phyloP scores from a whole-genome alignment of 2,329 filamentous ascomycete species.

The Xylariaceae sp. region DNA sequence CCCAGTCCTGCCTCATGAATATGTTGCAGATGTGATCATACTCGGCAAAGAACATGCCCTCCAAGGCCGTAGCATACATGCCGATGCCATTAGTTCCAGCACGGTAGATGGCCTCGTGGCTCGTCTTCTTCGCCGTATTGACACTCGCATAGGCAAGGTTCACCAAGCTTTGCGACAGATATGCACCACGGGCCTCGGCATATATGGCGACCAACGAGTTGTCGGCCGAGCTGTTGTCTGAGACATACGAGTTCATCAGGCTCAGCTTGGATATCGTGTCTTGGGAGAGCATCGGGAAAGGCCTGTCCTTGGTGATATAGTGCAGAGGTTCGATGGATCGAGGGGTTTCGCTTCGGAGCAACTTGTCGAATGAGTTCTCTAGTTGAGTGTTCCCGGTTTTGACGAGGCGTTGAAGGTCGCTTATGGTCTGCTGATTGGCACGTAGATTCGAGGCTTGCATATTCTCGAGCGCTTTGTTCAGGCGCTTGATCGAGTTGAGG shows the following conservation, averaged over 20 bases:
- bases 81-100: slow-evolving; percentile 87
- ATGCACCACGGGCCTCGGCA: slow-evolving; percentile 77
- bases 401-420: slow-evolving; percentile 71
- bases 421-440: slow-evolving; percentile 83
- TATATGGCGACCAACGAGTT: slow-evolving; percentile 77
- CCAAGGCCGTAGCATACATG: slow-evolving; percentile 80
- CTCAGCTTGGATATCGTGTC: slow-evolving; percentile 71
- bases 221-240: slow-evolving; percentile 54
- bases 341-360: slow-evolving; percentile 69
- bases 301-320: slow-evolving; percentile 81
- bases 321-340: slow-evolving; percentile 81
- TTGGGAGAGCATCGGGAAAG: slow-evolving; percentile 74
- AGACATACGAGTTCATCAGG: slow-evolving; percentile 73
- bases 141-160: slow-evolving; percentile 85
- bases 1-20: slow-evolving; percentile 82
- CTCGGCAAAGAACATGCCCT: slow-evolving; percentile 80
- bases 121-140: slow-evolving; percentile 75
- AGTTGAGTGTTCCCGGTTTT: slow-evolving; percentile 76
- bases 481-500: slow-evolving; percentile 80
- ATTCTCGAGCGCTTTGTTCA: slow-evolving; percentile 76
- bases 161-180: slow-evolving; percentile 73
- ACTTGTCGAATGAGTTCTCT: slow-evolving; percentile 74
- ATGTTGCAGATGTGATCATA: slow-evolving; percentile 86
- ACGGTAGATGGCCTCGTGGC: slow-evolving; percentile 76
- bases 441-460: slow-evolving; percentile 87